Conservation (phyloP, 257 asterid species). For the Parsonsia alboflavescens region DNA sequence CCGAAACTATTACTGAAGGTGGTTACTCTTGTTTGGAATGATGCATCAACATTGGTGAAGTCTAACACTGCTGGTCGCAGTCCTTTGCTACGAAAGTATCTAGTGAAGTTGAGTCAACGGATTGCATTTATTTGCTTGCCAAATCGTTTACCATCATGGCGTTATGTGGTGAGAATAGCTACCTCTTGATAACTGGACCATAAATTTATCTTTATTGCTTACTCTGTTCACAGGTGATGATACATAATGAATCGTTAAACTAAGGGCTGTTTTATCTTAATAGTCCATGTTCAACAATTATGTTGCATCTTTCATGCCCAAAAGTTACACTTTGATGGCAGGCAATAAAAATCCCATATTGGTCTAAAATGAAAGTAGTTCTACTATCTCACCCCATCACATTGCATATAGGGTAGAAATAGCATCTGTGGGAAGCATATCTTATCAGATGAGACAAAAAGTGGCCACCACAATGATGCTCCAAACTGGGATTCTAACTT, state of each 20-base stretch:
- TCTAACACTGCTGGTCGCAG: slow-evolving; percentile 72
- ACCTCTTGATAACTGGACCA: background rate
- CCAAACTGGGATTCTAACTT: slow-evolving; percentile 28
- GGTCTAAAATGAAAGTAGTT: background rate
- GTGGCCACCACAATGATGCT: slow-evolving; percentile 28
- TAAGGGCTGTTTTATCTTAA: background rate
- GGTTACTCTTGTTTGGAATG: slow-evolving; percentile 70
- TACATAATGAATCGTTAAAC: background rate
- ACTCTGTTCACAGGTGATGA: slow-evolving; percentile 7
- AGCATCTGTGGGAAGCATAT: slow-evolving; percentile 56
- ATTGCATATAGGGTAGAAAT: slow-evolving; percentile 54
- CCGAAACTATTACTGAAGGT: slow-evolving; percentile 53
- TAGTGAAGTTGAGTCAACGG: slow-evolving; percentile 82
- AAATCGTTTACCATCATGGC: slow-evolving; percentile 76
- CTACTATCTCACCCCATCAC: slow-evolving; percentile 15
- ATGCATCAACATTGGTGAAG: slow-evolving; percentile 55
- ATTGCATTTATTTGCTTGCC: slow-evolving; percentile 82
- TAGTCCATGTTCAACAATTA: background rate
- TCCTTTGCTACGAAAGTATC: slow-evolving; percentile 88
- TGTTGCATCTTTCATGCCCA: too few species aligned
- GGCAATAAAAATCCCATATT: too few species aligned
- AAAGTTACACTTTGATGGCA: background rate
- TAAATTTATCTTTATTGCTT: background rate
- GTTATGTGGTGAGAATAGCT: slow-evolving; percentile 69
- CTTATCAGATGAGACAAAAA: slow-evolving; percentile 29